Conservation (phyloP, 2,329 filamentous ascomycete genomes). For the Tricladium varicosporioides region DNA sequence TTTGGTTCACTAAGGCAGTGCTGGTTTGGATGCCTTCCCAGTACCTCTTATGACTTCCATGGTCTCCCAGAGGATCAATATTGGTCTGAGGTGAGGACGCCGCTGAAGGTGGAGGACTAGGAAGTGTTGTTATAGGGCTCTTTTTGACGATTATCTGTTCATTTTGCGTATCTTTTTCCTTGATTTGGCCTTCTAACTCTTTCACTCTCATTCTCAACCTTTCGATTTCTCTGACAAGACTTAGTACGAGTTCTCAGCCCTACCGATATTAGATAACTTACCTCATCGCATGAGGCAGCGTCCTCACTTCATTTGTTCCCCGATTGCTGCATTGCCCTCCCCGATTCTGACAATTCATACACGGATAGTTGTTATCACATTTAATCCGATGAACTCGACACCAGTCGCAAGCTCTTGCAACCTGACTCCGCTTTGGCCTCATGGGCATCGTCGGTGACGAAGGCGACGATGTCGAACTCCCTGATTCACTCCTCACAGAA, state of each 20-base stretch:
- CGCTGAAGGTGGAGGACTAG: neutral
- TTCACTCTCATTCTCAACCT: slow-evolving; percentile 34
- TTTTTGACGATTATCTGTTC: slow-evolving; percentile 13
- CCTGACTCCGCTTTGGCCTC: slow-evolving; percentile 27
- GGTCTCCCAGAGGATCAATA: slow-evolving; percentile 8
- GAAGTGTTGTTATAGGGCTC: neutral
- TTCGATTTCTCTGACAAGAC: slow-evolving; percentile 36
- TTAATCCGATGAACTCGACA: slow-evolving; percentile 43
- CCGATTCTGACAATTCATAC: slow-evolving; percentile 39
- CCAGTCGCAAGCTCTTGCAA: slow-evolving; percentile 39
- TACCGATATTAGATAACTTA: slow-evolving; percentile 18
- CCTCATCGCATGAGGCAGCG: slow-evolving; percentile 24
- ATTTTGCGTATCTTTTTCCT: slow-evolving; percentile 7
- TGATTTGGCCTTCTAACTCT: slow-evolving; percentile 34
- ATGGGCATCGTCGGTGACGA: neutral
- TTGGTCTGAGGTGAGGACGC: slow-evolving; percentile 11
- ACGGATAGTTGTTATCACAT: slow-evolving; percentile 41
- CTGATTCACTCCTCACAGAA: neutral
- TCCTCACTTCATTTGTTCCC: slow-evolving; percentile 33
- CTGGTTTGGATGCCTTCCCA: slow-evolving; percentile 41
- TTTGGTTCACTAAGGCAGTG: slow-evolving; percentile 36
- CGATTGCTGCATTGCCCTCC: slow-evolving; percentile 38
- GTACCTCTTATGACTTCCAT: slow-evolving; percentile 26
- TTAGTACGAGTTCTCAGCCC: neutral
- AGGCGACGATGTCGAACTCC: neutral